Percentiles rank a stretch among this genome's conserved stretches.
Conservation (phyloP, 345 rosid species). For the Euphorbia peplus region DNA sequence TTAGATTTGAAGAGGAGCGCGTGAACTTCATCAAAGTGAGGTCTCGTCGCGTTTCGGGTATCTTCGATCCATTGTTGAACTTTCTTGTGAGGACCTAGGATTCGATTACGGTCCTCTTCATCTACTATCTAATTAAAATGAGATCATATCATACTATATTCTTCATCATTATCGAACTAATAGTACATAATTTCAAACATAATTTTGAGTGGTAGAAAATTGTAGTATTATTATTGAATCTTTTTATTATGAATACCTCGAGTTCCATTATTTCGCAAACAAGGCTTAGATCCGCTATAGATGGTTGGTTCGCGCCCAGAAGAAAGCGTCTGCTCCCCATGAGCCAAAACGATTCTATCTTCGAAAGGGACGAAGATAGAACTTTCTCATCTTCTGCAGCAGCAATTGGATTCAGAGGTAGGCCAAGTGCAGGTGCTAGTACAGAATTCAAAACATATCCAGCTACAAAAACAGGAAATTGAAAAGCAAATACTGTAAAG, state of each 20-base stretch:
- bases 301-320: slow-evolving; percentile 70
- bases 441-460: slow-evolving; percentile 37
- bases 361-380: slow-evolving; percentile 47
- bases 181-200: too few relatives aligned
- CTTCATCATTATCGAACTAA: not conserved
- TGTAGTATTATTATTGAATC: too few relatives aligned
- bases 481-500: not conserved
- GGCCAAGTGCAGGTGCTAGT: slow-evolving; percentile 59
- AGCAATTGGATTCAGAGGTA: slow-evolving; percentile 45
- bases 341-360: slow-evolving; percentile 77
- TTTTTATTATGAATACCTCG: slow-evolving; percentile 41
- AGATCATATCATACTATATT: slow-evolving; percentile 1
- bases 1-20: slow-evolving; percentile 43
- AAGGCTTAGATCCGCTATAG: slow-evolving; percentile 84
- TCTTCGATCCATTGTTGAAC: slow-evolving; percentile 72
- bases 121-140: slow-evolving; percentile 51
- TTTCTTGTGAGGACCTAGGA: slow-evolving; percentile 60
- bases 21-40: slow-evolving; percentile 78
- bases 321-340: slow-evolving; percentile 61
- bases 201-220: too few relatives aligned
- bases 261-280: slow-evolving; percentile 78
- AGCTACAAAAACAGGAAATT: slow-evolving; percentile 41
- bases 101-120: slow-evolving; percentile 48
- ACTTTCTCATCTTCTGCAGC: slow-evolving; percentile 65
- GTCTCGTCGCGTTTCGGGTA: slow-evolving; percentile 61